phyloP scores from a whole-genome alignment of 2,329 filamentous ascomycete species.

The Ciborinia camelliae region DNA sequence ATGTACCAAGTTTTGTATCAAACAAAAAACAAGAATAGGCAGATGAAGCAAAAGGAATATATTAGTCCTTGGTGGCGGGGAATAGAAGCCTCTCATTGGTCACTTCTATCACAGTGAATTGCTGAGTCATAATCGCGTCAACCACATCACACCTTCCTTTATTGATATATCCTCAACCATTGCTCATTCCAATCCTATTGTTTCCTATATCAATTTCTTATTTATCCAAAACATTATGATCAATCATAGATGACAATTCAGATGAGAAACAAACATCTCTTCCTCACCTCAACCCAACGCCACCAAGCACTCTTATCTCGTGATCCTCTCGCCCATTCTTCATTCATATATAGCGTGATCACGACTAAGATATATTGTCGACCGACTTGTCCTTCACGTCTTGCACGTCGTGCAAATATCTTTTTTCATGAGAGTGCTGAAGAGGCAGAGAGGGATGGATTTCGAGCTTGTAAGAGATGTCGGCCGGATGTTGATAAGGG shows the following conservation, averaged over 20 bases:
- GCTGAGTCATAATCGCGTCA: neutral
- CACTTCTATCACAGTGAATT: slow-evolving; percentile 10
- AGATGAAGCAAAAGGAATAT: too few species aligned
- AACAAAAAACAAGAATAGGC: neutral
- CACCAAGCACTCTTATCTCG: slow-evolving; percentile 35
- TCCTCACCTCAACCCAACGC: neutral
- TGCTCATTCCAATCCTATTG: neutral
- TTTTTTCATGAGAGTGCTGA: slow-evolving; percentile 46
- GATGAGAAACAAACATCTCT: neutral
- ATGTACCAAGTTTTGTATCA: neutral
- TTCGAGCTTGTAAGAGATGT: slow-evolving; percentile 7
- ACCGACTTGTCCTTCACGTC: slow-evolving; percentile 57
- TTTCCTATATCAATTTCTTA: neutral
- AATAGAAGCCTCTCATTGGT: neutral
- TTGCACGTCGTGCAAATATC: slow-evolving; percentile 59
- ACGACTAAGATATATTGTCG: slow-evolving; percentile 55
- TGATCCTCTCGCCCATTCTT: slow-evolving; percentile 39
- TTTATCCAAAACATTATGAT: neutral
- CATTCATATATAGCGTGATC: slow-evolving; percentile 50
- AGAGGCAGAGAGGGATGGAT: neutral
- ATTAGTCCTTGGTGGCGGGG: neutral
- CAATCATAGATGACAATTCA: neutral
- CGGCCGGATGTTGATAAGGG: neutral
- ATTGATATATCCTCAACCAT: neutral
- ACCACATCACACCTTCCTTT: neutral